A percentile compares a stretch with the other conserved stretches of the same genome.
Evolutionary conservation across 2,329 filamentous ascomycete species (phyloP).

Genomic region (Ophiostoma montium): DNA sequence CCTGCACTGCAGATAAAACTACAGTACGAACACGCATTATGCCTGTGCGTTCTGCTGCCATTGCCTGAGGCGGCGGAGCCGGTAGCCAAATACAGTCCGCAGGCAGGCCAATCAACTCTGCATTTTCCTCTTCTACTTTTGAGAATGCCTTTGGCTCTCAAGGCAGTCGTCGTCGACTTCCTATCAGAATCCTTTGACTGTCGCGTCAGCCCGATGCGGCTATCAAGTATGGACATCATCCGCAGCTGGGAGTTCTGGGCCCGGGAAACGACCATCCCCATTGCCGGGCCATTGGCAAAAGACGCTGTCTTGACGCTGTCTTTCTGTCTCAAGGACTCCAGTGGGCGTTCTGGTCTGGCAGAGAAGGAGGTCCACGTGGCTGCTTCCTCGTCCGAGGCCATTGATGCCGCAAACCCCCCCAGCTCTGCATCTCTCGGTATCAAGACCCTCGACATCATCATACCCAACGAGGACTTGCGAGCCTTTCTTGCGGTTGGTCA

Average conservation of each 20-base stretch:
- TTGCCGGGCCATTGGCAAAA: slow-evolving; percentile 22
- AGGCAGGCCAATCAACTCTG: slow-evolving; percentile 23
- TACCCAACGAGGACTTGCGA: slow-evolving; percentile 32
- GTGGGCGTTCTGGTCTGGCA: not conserved
- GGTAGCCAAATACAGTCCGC: not conserved
- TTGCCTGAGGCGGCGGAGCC: slow-evolving; percentile 8
- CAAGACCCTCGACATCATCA: slow-evolving; percentile 36
- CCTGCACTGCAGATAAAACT: slow-evolving; percentile 32
- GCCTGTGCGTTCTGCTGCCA: slow-evolving; percentile 37
- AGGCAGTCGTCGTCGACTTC: slow-evolving; percentile 34
- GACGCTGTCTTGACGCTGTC: slow-evolving; percentile 38
- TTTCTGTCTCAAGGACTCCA: slow-evolving; percentile 19
- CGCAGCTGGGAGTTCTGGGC: slow-evolving; percentile 39
- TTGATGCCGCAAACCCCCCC: not conserved
- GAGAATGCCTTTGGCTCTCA: slow-evolving; percentile 40
- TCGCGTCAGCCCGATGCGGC: slow-evolving; percentile 33
- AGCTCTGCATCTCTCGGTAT: slow-evolving; percentile 17
- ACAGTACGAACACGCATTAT: slow-evolving; percentile 37
- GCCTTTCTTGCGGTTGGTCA: slow-evolving; percentile 31
- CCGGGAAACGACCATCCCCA: slow-evolving; percentile 22
- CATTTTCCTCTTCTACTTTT: slow-evolving; percentile 38
- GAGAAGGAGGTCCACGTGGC: not conserved
- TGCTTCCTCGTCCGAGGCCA: not conserved
- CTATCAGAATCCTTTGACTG: slow-evolving; percentile 41
- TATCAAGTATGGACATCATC: slow-evolving; percentile 37